These are phyloP conservation scores for Manihot esculenta DNA, from an alignment of 441 rosid species.

Conservation along the genomic window DNA sequence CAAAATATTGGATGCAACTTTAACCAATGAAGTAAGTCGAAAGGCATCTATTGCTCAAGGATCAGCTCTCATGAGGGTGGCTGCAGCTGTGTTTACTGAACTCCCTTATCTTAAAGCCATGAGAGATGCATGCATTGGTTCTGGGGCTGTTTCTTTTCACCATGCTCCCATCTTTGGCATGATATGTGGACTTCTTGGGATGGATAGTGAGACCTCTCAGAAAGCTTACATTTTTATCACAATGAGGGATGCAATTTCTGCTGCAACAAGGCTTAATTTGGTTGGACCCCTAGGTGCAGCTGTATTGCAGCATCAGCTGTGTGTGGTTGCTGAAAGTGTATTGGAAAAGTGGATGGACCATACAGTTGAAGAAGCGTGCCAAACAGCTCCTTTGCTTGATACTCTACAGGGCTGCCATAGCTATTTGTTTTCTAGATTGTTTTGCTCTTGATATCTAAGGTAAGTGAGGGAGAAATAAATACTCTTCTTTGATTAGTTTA, in stretches of 20 bases:
- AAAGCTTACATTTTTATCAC: conserved; percentile 79
- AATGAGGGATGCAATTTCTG: conserved; percentile 68
- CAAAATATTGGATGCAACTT: conserved; percentile 54
- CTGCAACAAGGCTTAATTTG: conserved; percentile 81
- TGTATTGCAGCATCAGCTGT: conserved; percentile 70
- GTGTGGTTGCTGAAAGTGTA: conserved; percentile 56
- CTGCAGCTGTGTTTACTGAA: conserved; percentile 68
- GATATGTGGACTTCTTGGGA: conserved; percentile 72
- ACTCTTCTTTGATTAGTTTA: background rate
- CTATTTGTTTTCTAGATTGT: conserved; percentile 81
- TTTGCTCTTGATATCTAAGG: conserved; percentile 54
- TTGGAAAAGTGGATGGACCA: conserved; percentile 59
- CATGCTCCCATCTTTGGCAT: conserved; percentile 85
- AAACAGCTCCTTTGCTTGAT: conserved; percentile 77
- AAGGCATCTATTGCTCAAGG: conserved; percentile 84
- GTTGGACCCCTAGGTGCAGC: conserved; percentile 79
- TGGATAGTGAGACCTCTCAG: conserved; percentile 60
- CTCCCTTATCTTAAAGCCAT: conserved; percentile 53
- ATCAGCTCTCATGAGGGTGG: conserved; percentile 73
- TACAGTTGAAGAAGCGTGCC: conserved; percentile 70
- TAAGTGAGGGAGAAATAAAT: too few relatives aligned
- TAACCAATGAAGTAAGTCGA: conserved; percentile 71
- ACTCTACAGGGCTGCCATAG: conserved; percentile 72
- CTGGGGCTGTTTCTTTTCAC: conserved; percentile 48
- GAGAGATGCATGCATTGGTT: conserved; percentile 43